These are phyloP conservation scores for Cryptococcus hybrid DNA, from an alignment of 1,284 basidiomycete species.

Conservation along the genomic window DNA sequence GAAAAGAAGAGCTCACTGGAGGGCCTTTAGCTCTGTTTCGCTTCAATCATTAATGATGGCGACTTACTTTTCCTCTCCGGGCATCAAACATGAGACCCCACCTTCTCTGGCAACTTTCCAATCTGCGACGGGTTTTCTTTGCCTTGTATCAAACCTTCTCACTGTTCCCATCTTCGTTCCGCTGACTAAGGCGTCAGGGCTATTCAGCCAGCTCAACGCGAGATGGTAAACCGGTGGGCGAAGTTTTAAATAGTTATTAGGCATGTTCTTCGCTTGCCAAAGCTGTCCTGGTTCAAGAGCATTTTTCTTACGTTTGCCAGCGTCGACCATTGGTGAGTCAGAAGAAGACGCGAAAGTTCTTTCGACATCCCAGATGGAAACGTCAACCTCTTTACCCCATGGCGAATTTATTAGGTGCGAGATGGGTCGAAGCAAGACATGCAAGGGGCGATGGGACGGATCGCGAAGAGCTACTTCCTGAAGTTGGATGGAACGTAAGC, in stretches of 20 bases:
- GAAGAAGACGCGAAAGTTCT: constrained; percentile 56
- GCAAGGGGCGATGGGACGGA: constrained; percentile 36
- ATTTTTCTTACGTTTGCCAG: constrained; percentile 65
- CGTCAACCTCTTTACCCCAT: constrained; percentile 86
- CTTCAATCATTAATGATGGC: neutral
- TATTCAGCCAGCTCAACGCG: constrained; percentile 56
- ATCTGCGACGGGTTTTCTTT: constrained; percentile 58
- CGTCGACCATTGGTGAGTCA: neutral
- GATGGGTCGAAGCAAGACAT: constrained; percentile 53
- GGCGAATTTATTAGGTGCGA: constrained; percentile 61
- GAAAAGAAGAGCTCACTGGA: constrained; percentile 71
- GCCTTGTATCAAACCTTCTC: constrained; percentile 76
- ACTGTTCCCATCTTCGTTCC: constrained; percentile 77
- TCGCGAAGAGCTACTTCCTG: constrained; percentile 8
- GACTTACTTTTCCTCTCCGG: constrained; percentile 67
- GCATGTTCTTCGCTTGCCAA: constrained; percentile 52
- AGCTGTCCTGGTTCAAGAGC: constrained; percentile 62
- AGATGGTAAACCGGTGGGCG: constrained; percentile 78
- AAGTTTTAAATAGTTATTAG: constrained; percentile 72
- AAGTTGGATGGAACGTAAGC: constrained; percentile 18
- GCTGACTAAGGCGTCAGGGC: constrained; percentile 57
- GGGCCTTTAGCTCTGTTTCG: neutral
- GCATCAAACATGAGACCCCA: constrained; percentile 64
- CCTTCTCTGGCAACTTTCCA: constrained; percentile 54
- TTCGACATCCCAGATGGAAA: constrained; percentile 78